These are phyloP conservation scores for Aspergillus olivimuriae DNA, from an alignment of 495 filamentous ascomycete genomes.

Conservation along the genomic window DNA sequence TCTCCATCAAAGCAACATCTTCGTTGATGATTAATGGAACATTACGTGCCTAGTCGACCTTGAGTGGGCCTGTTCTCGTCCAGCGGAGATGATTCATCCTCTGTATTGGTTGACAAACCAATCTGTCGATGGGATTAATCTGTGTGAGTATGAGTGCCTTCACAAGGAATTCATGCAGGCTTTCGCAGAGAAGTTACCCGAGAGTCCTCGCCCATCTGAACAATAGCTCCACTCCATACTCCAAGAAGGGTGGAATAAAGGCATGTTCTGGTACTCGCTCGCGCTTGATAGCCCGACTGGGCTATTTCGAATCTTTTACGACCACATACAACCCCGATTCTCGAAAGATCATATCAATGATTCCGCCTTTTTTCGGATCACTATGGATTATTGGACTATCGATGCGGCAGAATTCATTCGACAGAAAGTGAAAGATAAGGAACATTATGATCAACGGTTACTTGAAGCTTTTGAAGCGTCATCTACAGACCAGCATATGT, in stretches of 20 bases:
- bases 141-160: too few relatives aligned
- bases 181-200: too few relatives aligned
- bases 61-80: neutral
- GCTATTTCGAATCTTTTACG: neutral
- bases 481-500: too few relatives aligned
- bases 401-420: neutral
- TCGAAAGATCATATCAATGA: neutral
- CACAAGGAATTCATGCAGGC: too few relatives aligned
- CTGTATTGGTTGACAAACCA: neutral
- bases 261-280: neutral
- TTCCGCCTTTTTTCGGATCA: neutral
- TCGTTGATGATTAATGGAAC: too few relatives aligned
- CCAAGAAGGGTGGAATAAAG: neutral
- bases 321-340: neutral
- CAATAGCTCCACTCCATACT: too few relatives aligned
- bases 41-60: neutral
- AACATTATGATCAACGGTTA: neutral
- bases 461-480: constrained; percentile 2
- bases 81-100: neutral
- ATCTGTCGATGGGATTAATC: too few relatives aligned
- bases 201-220: too few relatives aligned
- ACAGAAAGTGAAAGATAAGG: constrained; percentile 3
- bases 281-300: neutral
- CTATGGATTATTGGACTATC: neutral
- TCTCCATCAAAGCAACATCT: constrained; percentile 29